phyloP scores from a whole-genome alignment of 176 grass and related monocot genomes.

The Carex littledalei region DNA sequence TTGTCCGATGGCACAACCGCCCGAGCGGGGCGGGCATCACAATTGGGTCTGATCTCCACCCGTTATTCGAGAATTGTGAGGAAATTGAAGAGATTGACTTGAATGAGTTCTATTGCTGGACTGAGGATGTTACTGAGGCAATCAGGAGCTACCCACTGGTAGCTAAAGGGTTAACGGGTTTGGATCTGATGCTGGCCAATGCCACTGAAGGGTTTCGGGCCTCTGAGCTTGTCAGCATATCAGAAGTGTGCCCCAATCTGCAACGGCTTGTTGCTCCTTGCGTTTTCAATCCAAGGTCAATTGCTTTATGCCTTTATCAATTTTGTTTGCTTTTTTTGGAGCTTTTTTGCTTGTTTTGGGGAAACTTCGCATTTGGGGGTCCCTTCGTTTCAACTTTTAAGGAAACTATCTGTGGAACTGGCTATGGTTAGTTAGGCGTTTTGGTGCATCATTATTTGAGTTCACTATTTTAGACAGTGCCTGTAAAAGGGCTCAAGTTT shows the following conservation, averaged over 20 bases:
- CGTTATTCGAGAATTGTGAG: conserved; percentile 43
- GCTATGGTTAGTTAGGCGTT: background rate
- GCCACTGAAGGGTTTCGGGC: conserved; percentile 74
- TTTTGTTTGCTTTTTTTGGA: background rate
- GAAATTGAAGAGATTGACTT: conserved; percentile 55
- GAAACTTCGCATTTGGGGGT: background rate
- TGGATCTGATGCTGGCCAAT: conserved; percentile 75
- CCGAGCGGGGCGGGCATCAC: conserved; percentile 27
- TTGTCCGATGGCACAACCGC: conserved; percentile 93
- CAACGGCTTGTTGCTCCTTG: conserved; percentile 58
- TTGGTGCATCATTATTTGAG: background rate
- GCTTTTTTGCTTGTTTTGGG: background rate
- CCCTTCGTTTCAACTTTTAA: background rate
- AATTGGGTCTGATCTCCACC: conserved; percentile 63
- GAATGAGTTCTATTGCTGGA: conserved; percentile 98
- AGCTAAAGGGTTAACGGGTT: conserved; percentile 38
- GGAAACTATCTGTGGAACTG: background rate
- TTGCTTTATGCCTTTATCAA: background rate
- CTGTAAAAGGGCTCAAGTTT: background rate
- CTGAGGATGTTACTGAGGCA: conserved; percentile 64
- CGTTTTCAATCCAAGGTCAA: conserved; percentile 55
- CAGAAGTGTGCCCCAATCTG: conserved; percentile 50
- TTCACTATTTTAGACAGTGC: conserved; percentile 15
- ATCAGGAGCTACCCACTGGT: conserved; percentile 35
- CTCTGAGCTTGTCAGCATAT: conserved; percentile 53